These are phyloP conservation scores for Aspergillus persii DNA, from an alignment of 2,329 filamentous ascomycete genomes.

Conservation along the genomic window DNA sequence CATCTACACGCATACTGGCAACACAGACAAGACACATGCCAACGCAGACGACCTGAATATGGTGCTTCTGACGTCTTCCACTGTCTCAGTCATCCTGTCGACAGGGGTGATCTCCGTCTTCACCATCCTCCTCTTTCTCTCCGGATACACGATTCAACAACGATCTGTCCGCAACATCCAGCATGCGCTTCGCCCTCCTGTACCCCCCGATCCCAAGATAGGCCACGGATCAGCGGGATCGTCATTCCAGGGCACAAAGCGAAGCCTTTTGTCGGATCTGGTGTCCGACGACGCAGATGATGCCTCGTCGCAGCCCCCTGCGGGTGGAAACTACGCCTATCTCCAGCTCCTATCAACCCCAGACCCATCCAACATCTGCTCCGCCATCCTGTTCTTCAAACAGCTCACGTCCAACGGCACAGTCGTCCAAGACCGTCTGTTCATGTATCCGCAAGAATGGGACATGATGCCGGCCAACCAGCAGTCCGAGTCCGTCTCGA, in stretches of 20 bases:
- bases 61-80: conserved; percentile 47
- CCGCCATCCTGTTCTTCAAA: conserved; percentile 45
- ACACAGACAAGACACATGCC: neutral
- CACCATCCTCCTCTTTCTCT: conserved; percentile 79
- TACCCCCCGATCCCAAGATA: conserved; percentile 13
- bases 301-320: neutral
- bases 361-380: conserved; percentile 46
- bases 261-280: conserved; percentile 14
- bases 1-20: neutral
- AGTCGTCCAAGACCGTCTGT: conserved; percentile 40
- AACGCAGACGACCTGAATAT: conserved; percentile 28
- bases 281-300: neutral
- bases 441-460: conserved; percentile 48
- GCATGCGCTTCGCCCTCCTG: conserved; percentile 57
- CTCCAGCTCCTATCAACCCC: conserved; percentile 45
- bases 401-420: conserved; percentile 35
- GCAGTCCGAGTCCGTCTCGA: conserved; percentile 26
- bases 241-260: conserved; percentile 21
- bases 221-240: conserved; percentile 18
- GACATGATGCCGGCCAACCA: conserved; percentile 30
- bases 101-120: conserved; percentile 64
- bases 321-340: conserved; percentile 38
- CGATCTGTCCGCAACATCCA: conserved; percentile 77
- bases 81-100: conserved; percentile 44
- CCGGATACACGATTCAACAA: conserved; percentile 84